Base-by-base conservation (phyloP, 257 asterid genomes). In the Solanum pimpinellifolium region DNA sequence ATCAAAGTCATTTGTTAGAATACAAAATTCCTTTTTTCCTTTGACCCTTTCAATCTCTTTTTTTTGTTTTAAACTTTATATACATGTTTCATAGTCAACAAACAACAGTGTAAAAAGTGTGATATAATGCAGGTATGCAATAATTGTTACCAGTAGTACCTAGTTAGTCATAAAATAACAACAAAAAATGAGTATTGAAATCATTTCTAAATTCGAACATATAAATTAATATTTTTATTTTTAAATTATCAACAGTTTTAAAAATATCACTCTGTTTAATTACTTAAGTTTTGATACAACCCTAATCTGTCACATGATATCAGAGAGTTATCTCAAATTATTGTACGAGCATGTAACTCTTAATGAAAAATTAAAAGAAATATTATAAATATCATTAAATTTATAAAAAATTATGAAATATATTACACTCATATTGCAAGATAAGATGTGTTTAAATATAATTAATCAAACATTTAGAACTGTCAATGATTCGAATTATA, bases 171-270 rank as follows among this genome's bases (percentile, higher is more conserved):
- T 52, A 52, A 52, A 52, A 52, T 52, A 52, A 1, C 7, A 56
- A 18, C 7, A 7, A 56, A 4, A 52, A 35, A 5, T 35, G 0
- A 49, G 60, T 49, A 16, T 15, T 2, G 0, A 16, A 16, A 52
- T 2, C 1, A 56, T 0, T 6, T 1, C 1, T 56, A 0, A 7
- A 56, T 0, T 52, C 6, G 9, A 6, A 4, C 7, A 6, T 37
- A 37, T 56, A 56, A 56, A 56, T 56, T 18, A 56, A 18, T 56
- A 56, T 7, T 56, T 18, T 18, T 18, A 0, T 56, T 56, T 56
- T 56, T 52, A 1, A 52, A 7, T 16, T 6, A 18, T 52, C 18
- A 4, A 0, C 0, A 0, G 0, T 6, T 2, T 16, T 52, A 52
- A 16, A 52, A 18, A 52, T 18, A 52, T 18, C 16, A 0, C 8